phyloP scores from a whole-genome alignment of 108 stramenopile species.

The Nitzschia sp. region DNA sequence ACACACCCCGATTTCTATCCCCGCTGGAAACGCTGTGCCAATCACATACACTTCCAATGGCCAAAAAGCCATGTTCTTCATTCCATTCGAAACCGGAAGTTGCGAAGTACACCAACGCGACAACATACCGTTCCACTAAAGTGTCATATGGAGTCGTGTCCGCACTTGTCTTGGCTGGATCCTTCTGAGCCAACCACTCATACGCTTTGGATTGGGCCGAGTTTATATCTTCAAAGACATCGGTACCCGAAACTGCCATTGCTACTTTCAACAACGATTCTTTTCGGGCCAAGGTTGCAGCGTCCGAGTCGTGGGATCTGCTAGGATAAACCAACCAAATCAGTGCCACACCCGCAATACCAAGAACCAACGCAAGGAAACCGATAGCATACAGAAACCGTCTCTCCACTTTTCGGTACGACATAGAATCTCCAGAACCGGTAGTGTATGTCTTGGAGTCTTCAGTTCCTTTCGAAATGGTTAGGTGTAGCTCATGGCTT shows the following conservation, averaged over 20 bases:
- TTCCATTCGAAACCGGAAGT: constrained; percentile 33
- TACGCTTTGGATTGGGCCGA: constrained; percentile 22
- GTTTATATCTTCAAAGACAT: constrained; percentile 4
- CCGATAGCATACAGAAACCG: not conserved
- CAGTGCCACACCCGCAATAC: not conserved
- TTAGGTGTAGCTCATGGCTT: not conserved
- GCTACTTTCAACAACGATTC: not conserved
- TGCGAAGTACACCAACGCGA: constrained; percentile 43
- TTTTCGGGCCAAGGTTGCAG: not conserved
- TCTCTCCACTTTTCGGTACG: not conserved
- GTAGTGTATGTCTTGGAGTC: not conserved
- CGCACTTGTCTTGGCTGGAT: not conserved
- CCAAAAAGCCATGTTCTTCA: constrained; percentile 9
- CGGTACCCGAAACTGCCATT: constrained; percentile 1
- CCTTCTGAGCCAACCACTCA: constrained; percentile 21
- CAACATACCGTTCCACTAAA: constrained; percentile 30
- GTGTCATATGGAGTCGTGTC: not conserved
- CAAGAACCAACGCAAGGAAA: not conserved
- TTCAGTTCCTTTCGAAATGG: not conserved
- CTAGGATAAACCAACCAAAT: not conserved
- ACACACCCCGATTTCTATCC: not conserved
- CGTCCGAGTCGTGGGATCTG: not conserved
- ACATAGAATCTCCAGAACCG: not conserved
- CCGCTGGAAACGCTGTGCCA: not conserved
- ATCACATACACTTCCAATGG: not conserved